A percentile compares a stretch with the other conserved stretches of the same genome.
These are phyloP conservation scores for Kluyveromyces sp. DNA, from an alignment of 1,139 yeast species.

Conservation along the genomic window DNA sequence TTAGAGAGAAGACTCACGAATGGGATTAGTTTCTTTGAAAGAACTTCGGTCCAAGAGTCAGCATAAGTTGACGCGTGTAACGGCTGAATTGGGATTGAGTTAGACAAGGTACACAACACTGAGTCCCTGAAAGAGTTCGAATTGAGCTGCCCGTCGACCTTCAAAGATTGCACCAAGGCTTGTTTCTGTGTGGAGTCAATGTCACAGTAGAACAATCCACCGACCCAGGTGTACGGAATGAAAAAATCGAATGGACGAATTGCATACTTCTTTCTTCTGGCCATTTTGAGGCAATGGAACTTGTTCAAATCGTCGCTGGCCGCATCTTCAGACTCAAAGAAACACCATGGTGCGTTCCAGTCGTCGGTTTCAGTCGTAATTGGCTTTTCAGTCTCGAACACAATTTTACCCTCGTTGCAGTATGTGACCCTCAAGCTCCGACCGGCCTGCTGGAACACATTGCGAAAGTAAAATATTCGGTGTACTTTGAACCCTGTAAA, in stretches of 20 bases:
- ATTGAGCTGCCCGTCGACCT: constrained; percentile 14
- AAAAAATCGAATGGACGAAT: constrained; percentile 43
- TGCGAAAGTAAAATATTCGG: constrained; percentile 43
- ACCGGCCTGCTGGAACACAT: constrained; percentile 37
- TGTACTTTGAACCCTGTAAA: constrained; percentile 58
- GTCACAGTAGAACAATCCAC: constrained; percentile 57
- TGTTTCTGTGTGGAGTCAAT: constrained; percentile 29
- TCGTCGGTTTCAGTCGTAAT: constrained; percentile 36
- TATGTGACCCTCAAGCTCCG: constrained; percentile 47
- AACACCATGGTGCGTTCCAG: constrained; percentile 51
- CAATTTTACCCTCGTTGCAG: constrained; percentile 49
- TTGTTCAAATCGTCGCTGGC: constrained; percentile 11
- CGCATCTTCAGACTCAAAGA: constrained; percentile 32
- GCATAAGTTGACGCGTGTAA: constrained; percentile 52
- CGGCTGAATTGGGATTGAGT: constrained; percentile 48
- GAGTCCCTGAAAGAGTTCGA: constrained; percentile 14
- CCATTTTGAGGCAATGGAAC: constrained; percentile 51
- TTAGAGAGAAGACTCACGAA: constrained; percentile 10
- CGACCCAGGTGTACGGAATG: constrained; percentile 56
- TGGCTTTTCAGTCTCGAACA: constrained; percentile 39
- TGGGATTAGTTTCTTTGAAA: constrained; percentile 16
- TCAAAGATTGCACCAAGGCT: constrained; percentile 7
- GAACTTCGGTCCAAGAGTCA: constrained; percentile 41
- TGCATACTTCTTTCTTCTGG: constrained; percentile 56
- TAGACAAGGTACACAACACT: constrained; percentile 33